Percentiles rank a stretch among this genome's conserved stretches.
phyloP scores from a whole-genome alignment of 1,139 yeast species.

The Scheffersomyces titani region DNA sequence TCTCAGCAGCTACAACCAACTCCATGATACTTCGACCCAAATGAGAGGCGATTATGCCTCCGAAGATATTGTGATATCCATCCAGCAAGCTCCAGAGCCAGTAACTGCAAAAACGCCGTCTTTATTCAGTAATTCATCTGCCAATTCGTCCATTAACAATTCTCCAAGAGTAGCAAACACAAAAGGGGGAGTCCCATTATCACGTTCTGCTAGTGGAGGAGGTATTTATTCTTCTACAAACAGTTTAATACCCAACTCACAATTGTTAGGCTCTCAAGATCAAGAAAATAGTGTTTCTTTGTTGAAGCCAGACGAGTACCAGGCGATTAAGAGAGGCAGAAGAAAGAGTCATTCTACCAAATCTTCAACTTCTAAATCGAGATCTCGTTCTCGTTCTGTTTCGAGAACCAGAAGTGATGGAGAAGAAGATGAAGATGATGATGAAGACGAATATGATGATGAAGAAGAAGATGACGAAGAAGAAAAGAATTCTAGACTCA shows the following conservation, averaged over 20 bases:
- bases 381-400: conserved; percentile 16
- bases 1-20: conserved; percentile 18
- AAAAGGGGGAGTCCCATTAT: not conserved
- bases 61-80: conserved; percentile 27
- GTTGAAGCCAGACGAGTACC: conserved; percentile 39
- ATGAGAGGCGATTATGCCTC: conserved; percentile 12
- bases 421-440: conserved; percentile 12
- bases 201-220: conserved; percentile 2
- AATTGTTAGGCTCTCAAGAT: conserved; percentile 12
- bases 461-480: conserved; percentile 5
- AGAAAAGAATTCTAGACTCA: conserved; percentile 5
- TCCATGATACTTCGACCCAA: conserved; percentile 11
- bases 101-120: conserved; percentile 45
- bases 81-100: conserved; percentile 36
- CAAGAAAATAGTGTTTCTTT: conserved; percentile 16
- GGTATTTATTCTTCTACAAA: not conserved
- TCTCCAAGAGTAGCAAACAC: conserved; percentile 14
- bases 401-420: conserved; percentile 13
- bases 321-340: conserved; percentile 34
- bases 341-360: conserved; percentile 29
- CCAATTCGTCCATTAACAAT: conserved; percentile 29
- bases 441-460: conserved; percentile 11
- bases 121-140: conserved; percentile 43
- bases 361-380: conserved; percentile 9
- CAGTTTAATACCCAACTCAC: conserved; percentile 20